Evolutionary conservation across 2,329 filamentous ascomycete species (phyloP).

Genomic region (Botryotinia calthae): DNA sequence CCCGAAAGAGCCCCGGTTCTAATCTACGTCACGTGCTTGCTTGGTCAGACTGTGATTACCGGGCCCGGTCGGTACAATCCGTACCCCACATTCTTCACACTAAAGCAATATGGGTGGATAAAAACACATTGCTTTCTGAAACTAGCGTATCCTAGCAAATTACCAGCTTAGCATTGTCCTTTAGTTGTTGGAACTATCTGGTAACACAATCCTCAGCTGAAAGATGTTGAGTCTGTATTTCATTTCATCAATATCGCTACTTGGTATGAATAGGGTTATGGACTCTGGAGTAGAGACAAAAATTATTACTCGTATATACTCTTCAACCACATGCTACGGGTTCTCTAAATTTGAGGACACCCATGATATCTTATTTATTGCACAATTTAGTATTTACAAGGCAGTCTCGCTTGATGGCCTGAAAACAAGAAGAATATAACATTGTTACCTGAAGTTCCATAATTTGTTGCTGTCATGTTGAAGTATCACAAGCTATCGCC

Average conservation of each 20-base stretch:
- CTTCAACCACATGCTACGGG: background rate
- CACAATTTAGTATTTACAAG: background rate
- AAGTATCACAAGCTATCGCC: background rate
- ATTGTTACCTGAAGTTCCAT: background rate
- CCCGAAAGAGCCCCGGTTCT: too few species aligned
- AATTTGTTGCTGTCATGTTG: background rate
- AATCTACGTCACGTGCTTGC: too few species aligned
- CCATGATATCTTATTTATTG: background rate
- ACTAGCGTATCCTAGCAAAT: background rate
- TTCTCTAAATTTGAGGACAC: too few species aligned
- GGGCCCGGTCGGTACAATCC: too few species aligned
- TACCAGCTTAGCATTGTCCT: background rate
- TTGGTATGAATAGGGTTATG: background rate
- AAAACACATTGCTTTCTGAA: background rate
- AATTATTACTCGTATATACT: background rate
- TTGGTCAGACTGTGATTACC: too few species aligned
- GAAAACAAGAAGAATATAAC: background rate
- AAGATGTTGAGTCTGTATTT: too few species aligned
- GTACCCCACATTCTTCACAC: too few species aligned
- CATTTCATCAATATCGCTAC: background rate
- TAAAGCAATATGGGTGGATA: background rate
- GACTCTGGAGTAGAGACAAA: background rate
- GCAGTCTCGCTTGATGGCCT: background rate
- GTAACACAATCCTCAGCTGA: too few species aligned
- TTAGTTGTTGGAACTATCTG: background rate